Evolutionary conservation across 176 grass and related monocot genomes (phyloP), one percentile per base, ranked within the genome.

Genomic region (Secale cereale): DNA sequence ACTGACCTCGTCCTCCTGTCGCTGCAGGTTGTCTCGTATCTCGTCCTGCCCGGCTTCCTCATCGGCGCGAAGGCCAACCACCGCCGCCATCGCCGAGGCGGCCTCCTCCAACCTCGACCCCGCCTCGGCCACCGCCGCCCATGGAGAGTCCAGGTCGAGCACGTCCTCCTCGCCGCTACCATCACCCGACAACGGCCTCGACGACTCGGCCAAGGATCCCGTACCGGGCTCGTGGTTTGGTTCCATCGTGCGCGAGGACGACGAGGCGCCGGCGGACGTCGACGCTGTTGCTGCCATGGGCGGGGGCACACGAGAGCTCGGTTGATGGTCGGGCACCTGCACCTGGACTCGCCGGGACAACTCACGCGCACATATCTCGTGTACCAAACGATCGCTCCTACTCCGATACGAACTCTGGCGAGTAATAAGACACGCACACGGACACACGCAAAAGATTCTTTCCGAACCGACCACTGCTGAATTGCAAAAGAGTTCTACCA

Each of bases 91-190:
- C 11, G 45, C 85, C 30, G 10, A 22, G 13, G 40, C 70, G 23
- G 36, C 39, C 40, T 40, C 46, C 25, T 80, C 76, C 43, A 85
- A 30, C 68, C 76, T 85, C 25, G 68, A 84, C 0, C 79, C 76
- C 13, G 81, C 75, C 81, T 88, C 75, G 25, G 75, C 43, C 52
- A 57, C 25, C 41, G 76, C 75, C 75, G 65, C 26, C 76, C 87
- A 88, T 5, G 81, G 81, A 5, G 75, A 52, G 41, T 88, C 87
- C 66, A 88, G 87, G 81, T 79, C 74, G 25, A 84, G 45, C 76
- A 74, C 67, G 75, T 84, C 76, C 57, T 41, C 86, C 54, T 78
- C 81, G 39, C 8, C 25, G 28, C 28, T 30, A 5, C 23, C 63
- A 17, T 56, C 65, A 23, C 40, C 31, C 40, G 66, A 14, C 57